Evolutionary conservation across 2,329 filamentous ascomycete genomes (phyloP).

Genomic region (Zopfia rhizophila): DNA sequence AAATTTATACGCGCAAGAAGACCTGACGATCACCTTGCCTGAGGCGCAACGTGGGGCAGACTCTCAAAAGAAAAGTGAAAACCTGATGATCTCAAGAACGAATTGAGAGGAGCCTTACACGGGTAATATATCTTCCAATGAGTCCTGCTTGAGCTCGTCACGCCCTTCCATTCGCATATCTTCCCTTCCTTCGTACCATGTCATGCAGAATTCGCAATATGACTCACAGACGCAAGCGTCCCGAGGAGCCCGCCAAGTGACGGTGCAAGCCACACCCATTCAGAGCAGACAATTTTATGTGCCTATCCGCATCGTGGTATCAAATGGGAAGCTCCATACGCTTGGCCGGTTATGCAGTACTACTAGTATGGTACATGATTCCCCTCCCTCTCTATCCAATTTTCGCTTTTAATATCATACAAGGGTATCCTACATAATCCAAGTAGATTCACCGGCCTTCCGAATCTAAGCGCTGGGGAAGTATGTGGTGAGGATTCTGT

Average conservation of each 20-base stretch:
- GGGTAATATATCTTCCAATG: slow-evolving; percentile 30
- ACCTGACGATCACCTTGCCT: no score
- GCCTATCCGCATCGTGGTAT: slow-evolving; percentile 14
- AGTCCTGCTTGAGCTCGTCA: slow-evolving; percentile 7
- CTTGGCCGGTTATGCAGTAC: slow-evolving; percentile 7
- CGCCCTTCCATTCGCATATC: slow-evolving; percentile 30
- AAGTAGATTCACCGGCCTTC: neutral
- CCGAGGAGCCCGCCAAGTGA: slow-evolving; percentile 19
- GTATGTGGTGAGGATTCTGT: slow-evolving; percentile 65
- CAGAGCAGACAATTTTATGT: neutral
- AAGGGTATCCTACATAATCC: slow-evolving; percentile 7
- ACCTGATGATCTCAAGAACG: slow-evolving; percentile 16
- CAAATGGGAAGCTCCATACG: slow-evolving; percentile 20
- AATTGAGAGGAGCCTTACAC: slow-evolving; percentile 22
- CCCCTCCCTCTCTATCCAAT: slow-evolving; percentile 2
- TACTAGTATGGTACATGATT: slow-evolving; percentile 5
- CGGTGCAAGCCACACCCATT: slow-evolving; percentile 12
- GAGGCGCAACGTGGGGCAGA: no score
- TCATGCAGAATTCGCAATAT: slow-evolving; percentile 37
- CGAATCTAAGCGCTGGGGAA: slow-evolving; percentile 44
- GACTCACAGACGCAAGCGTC: slow-evolving; percentile 40
- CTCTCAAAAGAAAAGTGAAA: no score
- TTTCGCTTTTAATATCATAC: slow-evolving; percentile 9
- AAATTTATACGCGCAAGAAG: no score
- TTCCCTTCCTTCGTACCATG: slow-evolving; percentile 28